Evolutionary conservation across 352 stramenopile species (phyloP).

Genomic region (Globisporangium cylindrosporum): DNA sequence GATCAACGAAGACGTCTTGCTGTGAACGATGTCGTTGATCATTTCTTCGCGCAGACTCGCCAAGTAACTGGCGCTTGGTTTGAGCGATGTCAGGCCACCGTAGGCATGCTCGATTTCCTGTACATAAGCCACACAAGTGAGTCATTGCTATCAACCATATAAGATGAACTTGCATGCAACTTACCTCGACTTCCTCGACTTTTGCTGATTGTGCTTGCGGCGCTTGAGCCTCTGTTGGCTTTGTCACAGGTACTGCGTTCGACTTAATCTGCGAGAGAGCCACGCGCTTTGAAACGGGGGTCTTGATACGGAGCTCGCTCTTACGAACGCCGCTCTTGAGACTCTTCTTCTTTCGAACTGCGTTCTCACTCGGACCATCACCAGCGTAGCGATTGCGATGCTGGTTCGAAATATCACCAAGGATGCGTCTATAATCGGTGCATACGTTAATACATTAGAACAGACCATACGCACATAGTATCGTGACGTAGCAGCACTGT

Average conservation of each 20-base stretch:
- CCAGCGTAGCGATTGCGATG: slow-evolving; percentile 34
- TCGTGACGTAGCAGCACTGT: too few relatives aligned
- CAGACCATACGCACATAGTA: neutral
- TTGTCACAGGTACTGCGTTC: neutral
- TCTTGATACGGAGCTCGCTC: slow-evolving; percentile 24
- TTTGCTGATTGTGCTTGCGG: slow-evolving; percentile 13
- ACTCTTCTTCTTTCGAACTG: slow-evolving; percentile 27
- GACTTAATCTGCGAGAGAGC: neutral
- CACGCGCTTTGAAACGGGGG: slow-evolving; percentile 20
- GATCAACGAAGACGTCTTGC: slow-evolving; percentile 47
- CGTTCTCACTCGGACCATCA: slow-evolving; percentile 1
- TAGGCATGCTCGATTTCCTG: slow-evolving; percentile 77
- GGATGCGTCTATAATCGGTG: slow-evolving; percentile 37
- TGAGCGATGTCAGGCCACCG: slow-evolving; percentile 45
- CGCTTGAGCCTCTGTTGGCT: slow-evolving; percentile 16
- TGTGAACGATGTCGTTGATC: slow-evolving; percentile 40
- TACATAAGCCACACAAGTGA: neutral
- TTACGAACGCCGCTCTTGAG: slow-evolving; percentile 17
- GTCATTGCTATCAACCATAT: neutral
- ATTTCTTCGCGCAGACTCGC: slow-evolving; percentile 53
- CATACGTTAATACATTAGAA: neutral
- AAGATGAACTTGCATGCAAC: neutral
- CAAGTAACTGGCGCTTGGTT: slow-evolving; percentile 35
- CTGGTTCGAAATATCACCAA: slow-evolving; percentile 80
- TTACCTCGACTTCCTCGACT: slow-evolving; percentile 41